Evolutionary conservation across 352 stramenopile species (phyloP).

Genomic region (Phytophthora chlamydospora): DNA sequence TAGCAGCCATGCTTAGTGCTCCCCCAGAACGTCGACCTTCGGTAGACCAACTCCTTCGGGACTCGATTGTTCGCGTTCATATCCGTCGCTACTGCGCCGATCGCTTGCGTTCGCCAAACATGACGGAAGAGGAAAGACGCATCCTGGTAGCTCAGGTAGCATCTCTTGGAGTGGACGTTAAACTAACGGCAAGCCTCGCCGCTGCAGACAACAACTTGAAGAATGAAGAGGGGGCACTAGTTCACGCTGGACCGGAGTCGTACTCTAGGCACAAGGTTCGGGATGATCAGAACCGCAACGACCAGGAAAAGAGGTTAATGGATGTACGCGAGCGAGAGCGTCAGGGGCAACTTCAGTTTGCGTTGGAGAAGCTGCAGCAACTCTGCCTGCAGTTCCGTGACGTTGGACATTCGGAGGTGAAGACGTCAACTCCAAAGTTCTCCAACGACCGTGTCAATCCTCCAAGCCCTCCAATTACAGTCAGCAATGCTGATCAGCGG

Average conservation of each 20-base stretch:
- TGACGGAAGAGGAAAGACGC: slow-evolving; percentile 25
- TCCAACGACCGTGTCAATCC: neutral
- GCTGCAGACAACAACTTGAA: neutral
- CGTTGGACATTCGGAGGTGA: neutral
- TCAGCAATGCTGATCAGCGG: neutral
- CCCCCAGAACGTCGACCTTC: slow-evolving; percentile 40
- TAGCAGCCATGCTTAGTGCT: slow-evolving; percentile 46
- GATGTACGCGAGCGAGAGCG: slow-evolving; percentile 41
- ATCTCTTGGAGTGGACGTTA: slow-evolving; percentile 26
- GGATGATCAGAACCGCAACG: neutral
- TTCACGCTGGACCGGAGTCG: neutral
- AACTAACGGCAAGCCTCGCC: neutral
- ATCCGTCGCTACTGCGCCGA: slow-evolving; percentile 45
- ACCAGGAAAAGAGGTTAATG: slow-evolving; percentile 26
- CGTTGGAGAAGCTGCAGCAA: slow-evolving; percentile 50
- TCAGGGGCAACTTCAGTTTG: slow-evolving; percentile 48
- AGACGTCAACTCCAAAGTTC: neutral
- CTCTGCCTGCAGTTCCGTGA: slow-evolving; percentile 33
- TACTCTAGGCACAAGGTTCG: slow-evolving; percentile 11
- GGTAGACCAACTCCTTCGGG: slow-evolving; percentile 40
- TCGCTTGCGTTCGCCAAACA: slow-evolving; percentile 15
- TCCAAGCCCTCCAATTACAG: neutral
- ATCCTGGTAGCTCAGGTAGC: slow-evolving; percentile 37
- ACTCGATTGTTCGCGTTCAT: slow-evolving; percentile 33
- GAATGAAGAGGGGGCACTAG: neutral